Base-by-base conservation (phyloP, 208 protist genomes). In the Zelonia costaricensis region DNA sequence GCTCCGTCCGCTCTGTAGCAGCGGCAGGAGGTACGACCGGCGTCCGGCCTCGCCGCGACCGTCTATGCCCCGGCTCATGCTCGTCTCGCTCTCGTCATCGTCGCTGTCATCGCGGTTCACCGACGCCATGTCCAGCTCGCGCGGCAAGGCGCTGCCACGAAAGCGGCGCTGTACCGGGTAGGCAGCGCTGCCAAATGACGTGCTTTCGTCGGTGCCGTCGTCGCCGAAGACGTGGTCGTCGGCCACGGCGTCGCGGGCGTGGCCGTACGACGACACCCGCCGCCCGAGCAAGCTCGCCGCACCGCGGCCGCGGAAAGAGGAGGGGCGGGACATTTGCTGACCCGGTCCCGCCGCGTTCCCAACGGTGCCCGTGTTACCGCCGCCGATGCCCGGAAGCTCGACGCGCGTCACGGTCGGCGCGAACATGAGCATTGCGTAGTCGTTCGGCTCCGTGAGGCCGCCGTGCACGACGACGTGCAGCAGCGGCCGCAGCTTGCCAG, bases 401-500 rank as follows among this genome's bases (percentile, higher is more conserved):
- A 47, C 8, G 30, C 77, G 66, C 4, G 62, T 69, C 2, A 76
- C 48, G 3, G 74, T 57, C 3, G 82, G 86, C 10, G 76, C 77
- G 55, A 95, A 91, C 53, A 91, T 76, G 40, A 91, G 69, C 85
- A 92, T 88, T 0, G 80, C 51, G 59, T 95, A 92, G 54, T 92
- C 76, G 8, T 22, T 62, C 56, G 63, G 68, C 25, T 79, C 84
- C 49, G 44, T 31, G 20, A 91, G 51, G 1, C 89, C 89, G 43
- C 89, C 89, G 69, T 95, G 89, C 70, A 93, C 82, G 10, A 93
- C 74, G 3, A 95, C 43, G 65, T 88, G 88, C 45, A 84, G 75
- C 67, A 88, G 60, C 16, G 69, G 72, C 31, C 44, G 49, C 25
- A 56, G 23, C 44, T 49, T 67, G 8, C 62, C 51, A 5, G 44